Percentiles rank a stretch among this genome's conserved stretches.
These are phyloP conservation scores for Aphanomyces invadans DNA, from an alignment of 352 stramenopile genomes.

Conservation along the genomic window DNA sequence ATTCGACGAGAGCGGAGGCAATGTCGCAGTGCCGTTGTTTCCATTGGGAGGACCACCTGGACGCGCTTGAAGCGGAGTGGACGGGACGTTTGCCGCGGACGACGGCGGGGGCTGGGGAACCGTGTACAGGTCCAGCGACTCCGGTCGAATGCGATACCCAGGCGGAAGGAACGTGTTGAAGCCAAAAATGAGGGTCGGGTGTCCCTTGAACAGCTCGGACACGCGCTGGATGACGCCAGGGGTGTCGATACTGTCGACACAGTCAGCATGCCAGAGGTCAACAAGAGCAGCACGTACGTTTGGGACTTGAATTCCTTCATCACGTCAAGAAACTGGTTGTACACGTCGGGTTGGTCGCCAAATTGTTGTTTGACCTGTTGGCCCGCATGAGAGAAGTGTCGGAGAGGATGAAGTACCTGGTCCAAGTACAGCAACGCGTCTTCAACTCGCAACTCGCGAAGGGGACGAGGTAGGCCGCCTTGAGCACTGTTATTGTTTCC, in stretches of 20 bases:
- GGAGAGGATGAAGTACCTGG: slow-evolving; percentile 48
- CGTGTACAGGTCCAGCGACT: slow-evolving; percentile 27
- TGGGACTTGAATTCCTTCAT: slow-evolving; percentile 99
- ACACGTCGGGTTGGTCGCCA: slow-evolving; percentile 97
- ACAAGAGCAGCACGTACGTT: slow-evolving; percentile 33
- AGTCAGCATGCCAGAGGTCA: slow-evolving; percentile 4
- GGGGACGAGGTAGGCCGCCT: slow-evolving; percentile 26
- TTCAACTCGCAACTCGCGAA: slow-evolving; percentile 89
- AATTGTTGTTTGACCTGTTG: slow-evolving; percentile 97
- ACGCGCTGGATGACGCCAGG: slow-evolving; percentile 98
- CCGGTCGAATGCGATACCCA: slow-evolving; percentile 79
- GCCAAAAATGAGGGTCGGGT: slow-evolving; percentile 96
- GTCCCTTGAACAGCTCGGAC: slow-evolving; percentile 96
- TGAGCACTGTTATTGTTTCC: neutral
- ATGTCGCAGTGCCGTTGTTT: neutral
- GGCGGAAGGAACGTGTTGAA: slow-evolving; percentile 99
- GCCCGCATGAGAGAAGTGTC: neutral
- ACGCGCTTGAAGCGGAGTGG: slow-evolving; percentile 1
- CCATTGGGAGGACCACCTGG: neutral
- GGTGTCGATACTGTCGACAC: slow-evolving; percentile 89
- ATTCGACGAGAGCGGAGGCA: slow-evolving; percentile 5
- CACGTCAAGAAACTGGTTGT: slow-evolving; percentile 99
- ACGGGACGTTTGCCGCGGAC: no score
- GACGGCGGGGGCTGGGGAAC: neutral
- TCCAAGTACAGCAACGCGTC: slow-evolving; percentile 99